Evolutionary conservation across 1,284 basidiomycete genomes (phyloP).

Genomic region (Waitea zeae): DNA sequence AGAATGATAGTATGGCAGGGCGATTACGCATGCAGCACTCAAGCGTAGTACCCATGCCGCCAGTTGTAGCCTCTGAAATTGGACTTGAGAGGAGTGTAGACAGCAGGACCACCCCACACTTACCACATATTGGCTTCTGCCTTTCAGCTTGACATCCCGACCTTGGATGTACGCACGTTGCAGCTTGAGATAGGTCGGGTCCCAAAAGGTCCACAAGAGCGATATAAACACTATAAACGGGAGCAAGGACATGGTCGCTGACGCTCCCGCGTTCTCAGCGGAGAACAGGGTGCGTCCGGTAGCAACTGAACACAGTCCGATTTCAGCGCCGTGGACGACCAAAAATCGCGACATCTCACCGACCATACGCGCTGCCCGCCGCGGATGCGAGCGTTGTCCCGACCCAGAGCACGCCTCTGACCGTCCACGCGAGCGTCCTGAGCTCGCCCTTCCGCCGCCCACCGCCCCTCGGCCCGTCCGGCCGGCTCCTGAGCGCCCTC

Average conservation of each 20-base stretch:
- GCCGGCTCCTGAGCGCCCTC: conserved; percentile 14
- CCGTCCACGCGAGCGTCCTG: conserved; percentile 29
- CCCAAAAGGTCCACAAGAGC: conserved; percentile 57
- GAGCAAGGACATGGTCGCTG: conserved; percentile 13
- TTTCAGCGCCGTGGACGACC: conserved; percentile 11
- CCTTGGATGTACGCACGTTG: conserved; percentile 46
- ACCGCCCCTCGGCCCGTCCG: conserved; percentile 20
- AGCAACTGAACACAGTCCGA: not conserved
- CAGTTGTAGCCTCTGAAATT: conserved; percentile 34
- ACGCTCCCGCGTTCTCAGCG: not conserved
- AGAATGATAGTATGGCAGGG: conserved; percentile 18
- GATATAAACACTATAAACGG: conserved; percentile 35
- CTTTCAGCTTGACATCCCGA: conserved; percentile 42
- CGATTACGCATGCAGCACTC: conserved; percentile 27
- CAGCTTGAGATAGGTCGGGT: conserved; percentile 50
- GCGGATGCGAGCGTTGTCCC: conserved; percentile 25
- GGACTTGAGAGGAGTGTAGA: conserved; percentile 2
- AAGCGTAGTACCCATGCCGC: conserved; percentile 38
- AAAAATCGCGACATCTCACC: conserved; percentile 8
- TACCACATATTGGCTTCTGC: conserved; percentile 46
- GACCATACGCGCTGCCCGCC: conserved; percentile 25
- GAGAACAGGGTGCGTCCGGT: not conserved
- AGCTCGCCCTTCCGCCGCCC: conserved; percentile 26
- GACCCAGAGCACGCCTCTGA: conserved; percentile 46
- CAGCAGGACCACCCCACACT: conserved; percentile 11